Base-by-base conservation (phyloP, 495 filamentous ascomycete genomes). In the Alectoria sarmentosa region DNA sequence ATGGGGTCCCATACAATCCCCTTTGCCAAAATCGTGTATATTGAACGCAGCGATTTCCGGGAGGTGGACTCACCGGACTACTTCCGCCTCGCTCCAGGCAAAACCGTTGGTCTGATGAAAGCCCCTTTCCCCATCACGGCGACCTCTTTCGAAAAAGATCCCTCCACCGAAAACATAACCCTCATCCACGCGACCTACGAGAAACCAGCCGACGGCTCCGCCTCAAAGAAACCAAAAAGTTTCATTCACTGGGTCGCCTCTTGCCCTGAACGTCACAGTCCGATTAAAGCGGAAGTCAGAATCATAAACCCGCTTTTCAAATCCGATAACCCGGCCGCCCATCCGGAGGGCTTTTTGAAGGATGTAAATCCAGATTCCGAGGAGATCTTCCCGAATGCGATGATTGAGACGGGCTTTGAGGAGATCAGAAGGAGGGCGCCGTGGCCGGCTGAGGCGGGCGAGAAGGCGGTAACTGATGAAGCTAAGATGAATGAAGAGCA, bases 11-110 rank as follows among this genome's bases (percentile, higher is more conserved):
- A 81, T 69, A 81, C 77, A 67, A 77, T 96, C 66, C 89, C 89
- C 39, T 87, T 96, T 73, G 91, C 90, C n/a, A 86, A 86, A 73
- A 89, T 79, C 13, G 82, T 97, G 21, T 96, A 94, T 78, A 97
- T 98, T 58, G 94, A 98, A 72, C 87, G 91, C 56, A 86, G 82
- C 42, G 94, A 98, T 73, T 98, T 97, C 80, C 84, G 94, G 41
- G 89, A 95, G 72, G 82, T 87, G 23, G 90, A 93, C 73, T 85
- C 82, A 69, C 84, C 87, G 56, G 89, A 95, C 65, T 96, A 91
- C 79, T 97, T 96, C 86, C 91, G 95, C 28, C 85, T 98, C 32
- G 90, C 95, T 0, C 92, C 92, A 0, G 90, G 89, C 65, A 94
- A 98, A 76, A 81, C 83, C 9, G 93, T 97, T 54, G 95, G 94